phyloP scores from a whole-genome alignment of 441 rosid species.

The Aleurites moluccanus region DNA sequence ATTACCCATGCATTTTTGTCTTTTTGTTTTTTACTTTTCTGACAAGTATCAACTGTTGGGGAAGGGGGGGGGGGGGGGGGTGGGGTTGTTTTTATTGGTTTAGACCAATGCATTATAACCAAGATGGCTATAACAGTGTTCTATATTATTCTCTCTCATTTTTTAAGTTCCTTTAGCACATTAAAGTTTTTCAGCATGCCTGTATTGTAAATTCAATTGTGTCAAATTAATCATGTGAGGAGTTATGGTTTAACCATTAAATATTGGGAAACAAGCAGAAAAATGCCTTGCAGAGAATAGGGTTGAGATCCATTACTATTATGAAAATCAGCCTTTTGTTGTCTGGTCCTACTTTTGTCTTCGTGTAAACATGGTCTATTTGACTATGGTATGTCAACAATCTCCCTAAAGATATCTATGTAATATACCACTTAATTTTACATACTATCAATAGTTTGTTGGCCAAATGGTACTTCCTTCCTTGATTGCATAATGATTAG shows the following conservation, averaged over 20 bases:
- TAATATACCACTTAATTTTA: neutral
- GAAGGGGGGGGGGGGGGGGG: neutral
- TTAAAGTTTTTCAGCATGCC: neutral
- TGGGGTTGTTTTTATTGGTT: too few species aligned
- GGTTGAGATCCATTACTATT: neutral
- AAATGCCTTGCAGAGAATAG: neutral
- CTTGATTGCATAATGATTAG: neutral
- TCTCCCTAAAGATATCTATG: neutral
- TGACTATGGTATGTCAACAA: neutral
- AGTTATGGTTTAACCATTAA: constrained; percentile 4
- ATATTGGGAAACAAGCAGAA: neutral
- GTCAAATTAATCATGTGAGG: neutral
- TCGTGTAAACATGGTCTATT: neutral
- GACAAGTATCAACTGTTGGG: neutral
- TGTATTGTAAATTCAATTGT: too few species aligned
- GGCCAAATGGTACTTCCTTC: neutral
- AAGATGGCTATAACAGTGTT: neutral
- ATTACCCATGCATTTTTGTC: neutral
- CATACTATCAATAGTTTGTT: neutral
- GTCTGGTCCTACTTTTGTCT: neutral
- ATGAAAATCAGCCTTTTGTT: neutral
- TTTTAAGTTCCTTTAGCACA: neutral
- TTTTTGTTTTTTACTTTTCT: neutral
- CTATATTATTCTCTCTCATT: constrained; percentile 3
- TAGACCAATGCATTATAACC: neutral